Conservation (phyloP, 1,284 basidiomycete genomes). For the Taiwanofungus camphoratus region DNA sequence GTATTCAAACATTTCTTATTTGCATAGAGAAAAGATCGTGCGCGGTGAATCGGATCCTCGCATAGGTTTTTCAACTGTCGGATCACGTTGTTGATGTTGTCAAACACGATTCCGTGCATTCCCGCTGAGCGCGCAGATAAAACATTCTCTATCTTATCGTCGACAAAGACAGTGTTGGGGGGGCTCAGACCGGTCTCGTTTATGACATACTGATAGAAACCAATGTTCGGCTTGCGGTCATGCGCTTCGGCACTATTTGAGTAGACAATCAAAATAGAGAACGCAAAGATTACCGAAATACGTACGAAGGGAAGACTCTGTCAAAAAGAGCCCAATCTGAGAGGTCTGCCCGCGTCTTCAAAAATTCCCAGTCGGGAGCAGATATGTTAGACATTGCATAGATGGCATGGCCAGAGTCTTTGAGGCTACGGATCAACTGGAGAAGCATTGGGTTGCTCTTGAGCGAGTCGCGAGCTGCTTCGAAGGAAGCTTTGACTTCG, state of each 20-base stretch:
- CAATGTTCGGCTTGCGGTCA: constrained; percentile 48
- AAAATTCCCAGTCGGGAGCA: constrained; percentile 38
- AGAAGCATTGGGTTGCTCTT: constrained; percentile 36
- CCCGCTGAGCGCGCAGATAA: constrained; percentile 49
- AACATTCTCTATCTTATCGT: constrained; percentile 53
- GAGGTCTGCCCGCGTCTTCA: constrained; percentile 31
- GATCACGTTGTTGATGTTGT: constrained; percentile 31
- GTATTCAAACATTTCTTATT: too few relatives aligned
- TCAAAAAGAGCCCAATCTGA: constrained; percentile 48
- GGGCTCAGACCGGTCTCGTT: constrained; percentile 36
- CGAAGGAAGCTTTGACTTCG: constrained; percentile 38
- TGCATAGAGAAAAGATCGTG: too few relatives aligned
- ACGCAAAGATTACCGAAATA: too few relatives aligned
- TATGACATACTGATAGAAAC: constrained; percentile 47
- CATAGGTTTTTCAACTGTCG: constrained; percentile 39
- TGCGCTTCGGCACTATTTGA: too few relatives aligned
- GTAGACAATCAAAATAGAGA: too few relatives aligned
- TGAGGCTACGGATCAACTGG: constrained; percentile 38
- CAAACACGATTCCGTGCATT: constrained; percentile 46
- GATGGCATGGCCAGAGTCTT: constrained; percentile 29
- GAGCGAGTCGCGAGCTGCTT: constrained; percentile 38
- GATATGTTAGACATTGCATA: constrained; percentile 56
- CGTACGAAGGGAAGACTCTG: constrained; percentile 40
- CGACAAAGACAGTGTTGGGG: constrained; percentile 42
- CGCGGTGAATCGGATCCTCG: constrained; percentile 37